Percentiles rank a stretch among this genome's conserved stretches.
Evolutionary conservation across 352 stramenopile genomes (phyloP).

Genomic region (Globisporangium abappressorium): DNA sequence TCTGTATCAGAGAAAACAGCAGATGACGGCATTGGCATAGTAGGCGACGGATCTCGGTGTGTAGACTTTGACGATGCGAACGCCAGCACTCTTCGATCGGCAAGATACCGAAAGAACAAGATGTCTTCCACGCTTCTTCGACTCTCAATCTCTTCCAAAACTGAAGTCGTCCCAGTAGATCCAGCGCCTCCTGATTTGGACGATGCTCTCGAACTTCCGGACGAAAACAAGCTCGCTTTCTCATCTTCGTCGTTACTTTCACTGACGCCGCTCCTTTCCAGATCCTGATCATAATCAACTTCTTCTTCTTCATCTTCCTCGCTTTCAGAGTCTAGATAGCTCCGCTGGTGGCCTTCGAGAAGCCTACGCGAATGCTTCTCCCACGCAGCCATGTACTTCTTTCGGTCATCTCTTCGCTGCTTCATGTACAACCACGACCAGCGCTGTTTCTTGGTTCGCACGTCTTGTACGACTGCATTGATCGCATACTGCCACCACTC

Average conservation of each 20-base stretch:
- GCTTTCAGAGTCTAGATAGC: constrained; percentile 49
- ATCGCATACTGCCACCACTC: constrained; percentile 87
- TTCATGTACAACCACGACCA: constrained; percentile 87
- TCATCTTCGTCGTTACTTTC: constrained; percentile 9
- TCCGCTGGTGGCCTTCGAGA: constrained; percentile 25
- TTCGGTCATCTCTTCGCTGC: constrained; percentile 73
- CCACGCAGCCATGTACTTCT: constrained; percentile 72
- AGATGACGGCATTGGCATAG: constrained; percentile 45
- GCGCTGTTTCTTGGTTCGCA: constrained; percentile 55
- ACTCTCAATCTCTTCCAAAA: constrained; percentile 72
- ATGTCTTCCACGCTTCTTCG: constrained; percentile 78
- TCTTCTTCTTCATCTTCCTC: constrained; percentile 67
- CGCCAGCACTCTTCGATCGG: constrained; percentile 45
- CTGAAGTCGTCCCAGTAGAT: constrained; percentile 11
- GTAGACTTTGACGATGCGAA: constrained; percentile 20
- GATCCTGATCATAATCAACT: constrained; percentile 23
- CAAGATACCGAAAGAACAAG: constrained; percentile 82
- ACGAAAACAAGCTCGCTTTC: constrained; percentile 7
- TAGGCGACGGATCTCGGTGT: constrained; percentile 17
- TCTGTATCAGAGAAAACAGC: constrained; percentile 65
- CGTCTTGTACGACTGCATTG: constrained; percentile 51
- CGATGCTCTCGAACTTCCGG: constrained; percentile 1
- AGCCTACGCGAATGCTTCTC: constrained; percentile 28
- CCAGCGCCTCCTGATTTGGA: constrained; percentile 4
- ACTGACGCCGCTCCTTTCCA: constrained; percentile 8